Base-by-base conservation (phyloP, 108 stramenopile genomes). In the Cyclostephanos invisitatus region DNA sequence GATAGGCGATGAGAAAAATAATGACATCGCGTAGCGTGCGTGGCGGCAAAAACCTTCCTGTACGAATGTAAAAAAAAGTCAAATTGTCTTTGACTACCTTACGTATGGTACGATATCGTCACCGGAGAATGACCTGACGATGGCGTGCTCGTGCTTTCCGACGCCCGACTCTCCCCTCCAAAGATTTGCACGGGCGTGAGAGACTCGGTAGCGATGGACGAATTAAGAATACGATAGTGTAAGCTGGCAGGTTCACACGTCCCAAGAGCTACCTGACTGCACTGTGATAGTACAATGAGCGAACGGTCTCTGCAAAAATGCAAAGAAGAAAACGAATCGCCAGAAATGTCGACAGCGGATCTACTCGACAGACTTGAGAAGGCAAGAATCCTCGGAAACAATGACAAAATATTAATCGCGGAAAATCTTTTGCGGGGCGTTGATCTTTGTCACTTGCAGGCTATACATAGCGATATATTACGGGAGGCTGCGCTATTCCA, bases 381-480 rank as follows among this genome's bases (percentile, higher is more conserved):
- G 37, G 76, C 69, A 22, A 42, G 36, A 49, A 21, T 46, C 36
- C 77, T 78, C 17, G 55, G 64, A 44, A 21, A 67, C 32, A 49
- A 71, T 18, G 69, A 71, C 32, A 78, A 72, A 78, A 27, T 78
- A 18, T 35, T 78, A 8, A 48, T 65, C 25, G 62, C 77, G 53
- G 70, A 59, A 10, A 49, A 15, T 46, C 64, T 71, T 14, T 57
- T 78, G 15, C 49, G 53, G 3, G 64, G 64, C 17, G 46, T 71
- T 40, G 54, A 70, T 40, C 3, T 21, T 8, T 11, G 49, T 5
- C 47, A 61, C 70, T 67, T 64, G 9, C 46, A 70, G 48, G 58
- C 69, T 3, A 32, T 72, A n/a, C 86, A 87, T 50, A 64, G 46
- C 9, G 50, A 74, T 36, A 67, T 87, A 35, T 14, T 86, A 22